Conservation (phyloP, 352 stramenopile genomes). For the Poterioochromonas sp. region DNA sequence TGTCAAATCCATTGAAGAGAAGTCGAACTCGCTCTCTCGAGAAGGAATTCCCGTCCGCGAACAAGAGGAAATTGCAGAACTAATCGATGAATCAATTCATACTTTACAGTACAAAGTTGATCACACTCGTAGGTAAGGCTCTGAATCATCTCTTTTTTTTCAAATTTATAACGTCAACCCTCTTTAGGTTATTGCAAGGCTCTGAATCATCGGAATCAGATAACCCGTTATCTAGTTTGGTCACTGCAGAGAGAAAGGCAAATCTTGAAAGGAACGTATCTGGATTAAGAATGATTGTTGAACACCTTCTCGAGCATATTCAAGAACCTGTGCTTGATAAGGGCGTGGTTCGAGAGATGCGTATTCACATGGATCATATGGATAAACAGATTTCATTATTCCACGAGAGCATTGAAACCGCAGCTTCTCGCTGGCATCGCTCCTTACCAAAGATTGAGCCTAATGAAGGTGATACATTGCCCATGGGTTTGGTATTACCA, state of each 20-base stretch:
- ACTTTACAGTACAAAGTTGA: conserved; percentile 26
- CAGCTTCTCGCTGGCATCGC: neutral
- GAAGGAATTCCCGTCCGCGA: neutral
- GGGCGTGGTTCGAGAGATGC: conserved; percentile 1
- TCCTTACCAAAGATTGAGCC: neutral
- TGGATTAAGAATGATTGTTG: neutral
- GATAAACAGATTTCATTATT: conserved; percentile 6
- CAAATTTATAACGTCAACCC: no score
- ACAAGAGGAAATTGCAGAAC: neutral
- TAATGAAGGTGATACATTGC: neutral
- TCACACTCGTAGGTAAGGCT: neutral
- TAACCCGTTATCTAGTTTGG: neutral
- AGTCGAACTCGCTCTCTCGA: neutral
- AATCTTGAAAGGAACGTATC: neutral
- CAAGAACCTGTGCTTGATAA: neutral
- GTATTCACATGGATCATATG: conserved; percentile 5
- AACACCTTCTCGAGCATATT: conserved; percentile 20
- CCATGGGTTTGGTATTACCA: neutral
- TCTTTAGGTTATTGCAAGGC: conserved; percentile 21
- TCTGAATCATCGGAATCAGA: neutral
- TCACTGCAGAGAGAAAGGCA: conserved; percentile 4
- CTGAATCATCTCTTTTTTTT: no score
- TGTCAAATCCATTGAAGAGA: neutral
- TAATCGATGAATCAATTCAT: conserved; percentile 1
- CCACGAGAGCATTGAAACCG: neutral